These are phyloP conservation scores for Clavispora asparagi DNA, from an alignment of 805 yeast genomes.

Conservation along the genomic window DNA sequence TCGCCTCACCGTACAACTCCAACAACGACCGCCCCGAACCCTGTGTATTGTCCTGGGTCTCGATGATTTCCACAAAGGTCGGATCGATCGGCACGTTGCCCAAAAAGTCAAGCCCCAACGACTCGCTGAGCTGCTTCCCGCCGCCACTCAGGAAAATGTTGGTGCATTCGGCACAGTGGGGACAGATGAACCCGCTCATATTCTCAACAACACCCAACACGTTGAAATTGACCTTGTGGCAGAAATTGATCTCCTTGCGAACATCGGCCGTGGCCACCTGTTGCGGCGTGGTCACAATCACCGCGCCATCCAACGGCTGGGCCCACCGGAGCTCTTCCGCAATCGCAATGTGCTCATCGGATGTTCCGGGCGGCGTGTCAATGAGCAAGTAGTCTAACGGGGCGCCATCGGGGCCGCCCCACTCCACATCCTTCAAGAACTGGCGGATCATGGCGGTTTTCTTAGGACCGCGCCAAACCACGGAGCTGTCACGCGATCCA, in stretches of 20 bases:
- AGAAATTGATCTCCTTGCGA: conserved; percentile 86
- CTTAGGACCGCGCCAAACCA: conserved; percentile 98
- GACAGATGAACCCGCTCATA: conserved; percentile 96
- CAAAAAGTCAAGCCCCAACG: conserved; percentile 58
- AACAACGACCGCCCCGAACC: conserved; percentile 20
- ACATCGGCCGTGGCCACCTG: conserved; percentile 92
- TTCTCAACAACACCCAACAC: conserved; percentile 89
- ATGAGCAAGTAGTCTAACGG: conserved; percentile 71
- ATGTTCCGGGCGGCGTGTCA: conserved; percentile 98
- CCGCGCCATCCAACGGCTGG: conserved; percentile 78
- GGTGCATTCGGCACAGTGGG: conserved; percentile 87
- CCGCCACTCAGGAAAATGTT: conserved; percentile 93
- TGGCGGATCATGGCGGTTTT: conserved; percentile 97
- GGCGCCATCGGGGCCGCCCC: conserved; percentile 57
- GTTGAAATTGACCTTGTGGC: conserved; percentile 74
- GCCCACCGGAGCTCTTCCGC: conserved; percentile 81
- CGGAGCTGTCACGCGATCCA: conserved; percentile 79
- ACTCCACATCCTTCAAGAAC: conserved; percentile 81
- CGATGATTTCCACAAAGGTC: conserved; percentile 81
- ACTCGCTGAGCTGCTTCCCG: conserved; percentile 66
- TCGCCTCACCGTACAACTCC: conserved; percentile 30
- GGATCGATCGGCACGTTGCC: conserved; percentile 96
- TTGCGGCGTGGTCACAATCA: conserved; percentile 95
- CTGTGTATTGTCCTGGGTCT: conserved; percentile 44
- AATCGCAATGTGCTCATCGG: conserved; percentile 95